Percentiles rank a stretch among this genome's conserved stretches.
phyloP scores from a whole-genome alignment of 495 filamentous ascomycete species.

The Penicillium malachiteum region DNA sequence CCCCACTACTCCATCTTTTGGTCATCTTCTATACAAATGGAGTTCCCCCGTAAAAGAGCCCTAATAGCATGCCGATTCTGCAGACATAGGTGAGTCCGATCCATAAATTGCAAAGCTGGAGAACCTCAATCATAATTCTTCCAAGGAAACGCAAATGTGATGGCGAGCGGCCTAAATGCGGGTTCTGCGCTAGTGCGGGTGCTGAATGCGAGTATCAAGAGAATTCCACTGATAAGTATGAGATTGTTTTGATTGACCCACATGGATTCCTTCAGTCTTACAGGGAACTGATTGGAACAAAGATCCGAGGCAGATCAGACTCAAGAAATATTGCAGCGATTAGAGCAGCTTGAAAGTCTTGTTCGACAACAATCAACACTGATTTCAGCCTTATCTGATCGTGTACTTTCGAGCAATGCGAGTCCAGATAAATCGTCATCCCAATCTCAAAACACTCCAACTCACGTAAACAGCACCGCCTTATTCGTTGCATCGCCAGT shows the following conservation, averaged over 20 bases:
- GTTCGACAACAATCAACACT: conserved; percentile 9
- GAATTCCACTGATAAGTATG: conserved; percentile 15
- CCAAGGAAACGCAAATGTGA: conserved; percentile 22
- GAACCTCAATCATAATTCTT: neutral
- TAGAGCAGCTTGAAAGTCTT: conserved; percentile 8
- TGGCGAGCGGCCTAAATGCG: conserved; percentile 19
- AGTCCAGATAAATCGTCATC: neutral
- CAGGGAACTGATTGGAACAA: neutral
- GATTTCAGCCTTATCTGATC: conserved; percentile 10
- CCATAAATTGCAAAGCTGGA: neutral
- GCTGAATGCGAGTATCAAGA: conserved; percentile 23
- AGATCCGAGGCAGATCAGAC: neutral
- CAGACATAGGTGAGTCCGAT: conserved; percentile 10
- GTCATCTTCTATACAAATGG: conserved; percentile 3
- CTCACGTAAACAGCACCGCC: neutral
- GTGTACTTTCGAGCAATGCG: neutral
- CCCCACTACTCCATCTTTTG: conserved; percentile 3
- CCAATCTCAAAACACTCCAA: neutral
- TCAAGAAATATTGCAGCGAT: conserved; percentile 2
- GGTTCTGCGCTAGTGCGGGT: conserved; percentile 16
- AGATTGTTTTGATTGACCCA: neutral
- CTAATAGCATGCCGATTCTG: conserved; percentile 22
- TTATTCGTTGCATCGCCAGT: neutral
- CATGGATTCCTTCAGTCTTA: no score
- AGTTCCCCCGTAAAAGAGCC: conserved; percentile 22